These are phyloP conservation scores for Phalaenopsis hybrid DNA, from an alignment of 116 monocot species.

Conservation along the genomic window DNA sequence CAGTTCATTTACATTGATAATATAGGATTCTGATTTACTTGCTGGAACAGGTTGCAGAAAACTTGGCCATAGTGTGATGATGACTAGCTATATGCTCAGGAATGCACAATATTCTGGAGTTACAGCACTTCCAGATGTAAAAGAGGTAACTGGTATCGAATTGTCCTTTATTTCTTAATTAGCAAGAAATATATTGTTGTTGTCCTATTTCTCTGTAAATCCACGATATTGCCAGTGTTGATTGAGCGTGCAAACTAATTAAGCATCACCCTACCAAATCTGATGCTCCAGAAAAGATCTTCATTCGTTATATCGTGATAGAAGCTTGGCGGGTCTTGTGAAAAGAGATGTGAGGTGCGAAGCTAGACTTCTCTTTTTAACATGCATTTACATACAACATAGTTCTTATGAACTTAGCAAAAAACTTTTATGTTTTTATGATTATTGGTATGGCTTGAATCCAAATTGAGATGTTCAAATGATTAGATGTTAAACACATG, in stretches of 20 bases:
- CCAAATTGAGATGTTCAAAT: no score
- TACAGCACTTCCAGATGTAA: conserved; percentile 64
- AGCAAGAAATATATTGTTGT: background rate
- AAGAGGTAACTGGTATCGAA: conserved; percentile 36
- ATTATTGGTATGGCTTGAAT: no score
- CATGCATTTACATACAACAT: no score
- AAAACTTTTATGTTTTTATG: no score
- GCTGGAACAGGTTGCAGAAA: conserved; percentile 78
- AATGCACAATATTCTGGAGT: conserved; percentile 81
- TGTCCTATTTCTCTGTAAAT: background rate
- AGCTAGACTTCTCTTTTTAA: no score
- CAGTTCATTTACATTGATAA: background rate
- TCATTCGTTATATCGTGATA: no score
- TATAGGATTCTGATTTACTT: background rate
- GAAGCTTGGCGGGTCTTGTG: no score
- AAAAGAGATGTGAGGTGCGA: no score
- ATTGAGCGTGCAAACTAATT: background rate
- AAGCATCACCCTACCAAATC: no score
- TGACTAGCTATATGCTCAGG: conserved; percentile 98
- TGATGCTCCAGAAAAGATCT: no score
- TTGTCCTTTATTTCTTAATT: background rate
- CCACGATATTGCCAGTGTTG: background rate
- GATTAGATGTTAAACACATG: no score
- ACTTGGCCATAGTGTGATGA: conserved; percentile 94
- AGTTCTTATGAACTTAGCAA: no score